Percentiles rank a stretch among this genome's conserved stretches.
Conservation (phyloP, 1,284 basidiomycete genomes). For the Microbotryum saponariae region DNA sequence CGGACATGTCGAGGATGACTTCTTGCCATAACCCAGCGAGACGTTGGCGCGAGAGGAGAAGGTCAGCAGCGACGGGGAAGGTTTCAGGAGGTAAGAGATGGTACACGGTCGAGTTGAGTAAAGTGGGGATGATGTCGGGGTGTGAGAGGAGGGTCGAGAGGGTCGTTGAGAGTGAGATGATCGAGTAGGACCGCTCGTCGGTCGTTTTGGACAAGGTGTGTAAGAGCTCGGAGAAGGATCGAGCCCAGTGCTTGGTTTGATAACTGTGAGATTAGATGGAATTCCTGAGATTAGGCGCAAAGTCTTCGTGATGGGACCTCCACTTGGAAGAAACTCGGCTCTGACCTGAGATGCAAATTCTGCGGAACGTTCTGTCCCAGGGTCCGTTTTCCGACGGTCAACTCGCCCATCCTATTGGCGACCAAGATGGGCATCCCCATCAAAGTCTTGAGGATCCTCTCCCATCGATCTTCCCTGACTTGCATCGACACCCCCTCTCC, state of each 20-base stretch:
- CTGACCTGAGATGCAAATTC: slow-evolving; percentile 22
- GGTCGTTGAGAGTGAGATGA: neutral
- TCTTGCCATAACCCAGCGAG: slow-evolving; percentile 11
- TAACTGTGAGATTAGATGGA: neutral
- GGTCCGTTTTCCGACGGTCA: slow-evolving; percentile 37
- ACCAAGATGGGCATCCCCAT: slow-evolving; percentile 57
- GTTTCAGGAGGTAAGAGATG: slow-evolving; percentile 7
- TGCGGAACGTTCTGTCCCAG: slow-evolving; percentile 41
- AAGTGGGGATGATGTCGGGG: neutral
- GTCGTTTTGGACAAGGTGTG: slow-evolving; percentile 6
- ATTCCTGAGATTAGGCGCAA: neutral
- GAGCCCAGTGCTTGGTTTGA: neutral
- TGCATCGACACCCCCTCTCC: slow-evolving; percentile 40
- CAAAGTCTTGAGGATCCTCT: slow-evolving; percentile 57
- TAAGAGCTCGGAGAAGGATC: slow-evolving; percentile 6
- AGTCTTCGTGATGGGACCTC: neutral
- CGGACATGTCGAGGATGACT: slow-evolving; percentile 6
- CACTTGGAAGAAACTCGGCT: neutral
- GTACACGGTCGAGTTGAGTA: slow-evolving; percentile 5
- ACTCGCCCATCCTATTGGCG: slow-evolving; percentile 51
- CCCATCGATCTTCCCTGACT: slow-evolving; percentile 47
- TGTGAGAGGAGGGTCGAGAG: slow-evolving; percentile 2
- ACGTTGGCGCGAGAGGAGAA: slow-evolving; percentile 6
- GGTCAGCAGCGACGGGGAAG: slow-evolving; percentile 10
- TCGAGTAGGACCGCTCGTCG: neutral